Conservation (phyloP, 169 alveolate species). For the Cytauxzoon felis region DNA sequence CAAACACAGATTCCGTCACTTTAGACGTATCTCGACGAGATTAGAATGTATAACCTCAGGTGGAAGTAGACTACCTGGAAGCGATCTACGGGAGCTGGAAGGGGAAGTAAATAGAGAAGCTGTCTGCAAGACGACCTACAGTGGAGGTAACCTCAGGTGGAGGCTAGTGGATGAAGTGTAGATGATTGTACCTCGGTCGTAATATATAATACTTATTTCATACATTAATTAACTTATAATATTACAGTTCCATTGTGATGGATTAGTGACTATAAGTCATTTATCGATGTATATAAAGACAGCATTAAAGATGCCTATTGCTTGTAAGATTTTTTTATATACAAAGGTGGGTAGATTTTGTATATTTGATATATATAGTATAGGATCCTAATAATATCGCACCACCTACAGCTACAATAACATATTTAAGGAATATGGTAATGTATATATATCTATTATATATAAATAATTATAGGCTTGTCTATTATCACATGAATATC, state of each 20-base stretch:
- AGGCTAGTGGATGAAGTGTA: too few species aligned
- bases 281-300: constrained; percentile 19
- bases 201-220: too few species aligned
- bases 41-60: too few species aligned
- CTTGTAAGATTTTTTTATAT: background rate
- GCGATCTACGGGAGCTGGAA: too few species aligned
- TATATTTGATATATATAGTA: background rate
- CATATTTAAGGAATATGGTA: constrained; percentile 23
- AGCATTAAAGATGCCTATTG: background rate
- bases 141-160: too few species aligned
- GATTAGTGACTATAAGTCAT: constrained; percentile 18
- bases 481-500: constrained; percentile 11
- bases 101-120: too few species aligned
- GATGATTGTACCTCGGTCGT: too few species aligned
- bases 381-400: constrained; percentile 11
- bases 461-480: background rate
- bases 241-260: constrained; percentile 15
- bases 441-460: background rate
- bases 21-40: too few species aligned
- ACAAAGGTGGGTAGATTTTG: constrained; percentile 10
- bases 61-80: too few species aligned
- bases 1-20: too few species aligned
- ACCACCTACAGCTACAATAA: constrained; percentile 19
- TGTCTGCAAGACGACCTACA: too few species aligned
- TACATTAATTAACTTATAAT: background rate